These are phyloP conservation scores for Aquilaria agallochum DNA, from an alignment of 441 rosid species.

Conservation along the genomic window DNA sequence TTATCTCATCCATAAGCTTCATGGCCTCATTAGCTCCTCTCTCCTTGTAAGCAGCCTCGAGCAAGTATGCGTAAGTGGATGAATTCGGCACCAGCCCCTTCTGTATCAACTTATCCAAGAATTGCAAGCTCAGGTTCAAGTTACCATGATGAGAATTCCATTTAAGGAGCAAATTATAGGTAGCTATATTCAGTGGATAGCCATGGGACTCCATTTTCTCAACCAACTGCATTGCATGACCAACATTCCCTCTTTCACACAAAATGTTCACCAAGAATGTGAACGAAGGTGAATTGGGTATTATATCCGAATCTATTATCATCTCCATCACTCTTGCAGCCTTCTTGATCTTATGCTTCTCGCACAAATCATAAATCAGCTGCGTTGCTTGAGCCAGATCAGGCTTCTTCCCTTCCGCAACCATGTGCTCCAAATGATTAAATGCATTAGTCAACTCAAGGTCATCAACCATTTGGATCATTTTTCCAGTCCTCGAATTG, in stretches of 20 bases:
- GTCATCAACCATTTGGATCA: slow-evolving; percentile 36
- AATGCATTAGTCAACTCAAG: slow-evolving; percentile 43
- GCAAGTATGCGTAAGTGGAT: slow-evolving; percentile 64
- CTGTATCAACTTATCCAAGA: slow-evolving; percentile 52
- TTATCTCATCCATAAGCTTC: slow-evolving; percentile 60
- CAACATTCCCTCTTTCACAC: slow-evolving; percentile 74
- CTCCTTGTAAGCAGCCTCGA: slow-evolving; percentile 76
- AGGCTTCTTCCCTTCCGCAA: slow-evolving; percentile 55
- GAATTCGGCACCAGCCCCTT: slow-evolving; percentile 74
- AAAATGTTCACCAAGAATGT: slow-evolving; percentile 61
- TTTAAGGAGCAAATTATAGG: slow-evolving; percentile 56
- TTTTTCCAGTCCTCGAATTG: slow-evolving; percentile 47
- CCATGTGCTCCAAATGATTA: slow-evolving; percentile 39
- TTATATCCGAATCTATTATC: slow-evolving; percentile 59
- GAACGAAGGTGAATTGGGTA: slow-evolving; percentile 64
- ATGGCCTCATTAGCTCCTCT: slow-evolving; percentile 65
- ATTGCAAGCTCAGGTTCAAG: slow-evolving; percentile 62
- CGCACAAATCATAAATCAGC: slow-evolving; percentile 73
- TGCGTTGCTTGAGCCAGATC: slow-evolving; percentile 60
- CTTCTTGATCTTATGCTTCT: slow-evolving; percentile 57
- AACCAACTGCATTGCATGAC: slow-evolving; percentile 86
- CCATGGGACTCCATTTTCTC: slow-evolving; percentile 81
- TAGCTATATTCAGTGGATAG: slow-evolving; percentile 46
- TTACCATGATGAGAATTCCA: slow-evolving; percentile 68
- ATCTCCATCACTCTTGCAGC: slow-evolving; percentile 72